Evolutionary conservation across 495 filamentous ascomycete species (phyloP).

Genomic region (Penicillium soppii): DNA sequence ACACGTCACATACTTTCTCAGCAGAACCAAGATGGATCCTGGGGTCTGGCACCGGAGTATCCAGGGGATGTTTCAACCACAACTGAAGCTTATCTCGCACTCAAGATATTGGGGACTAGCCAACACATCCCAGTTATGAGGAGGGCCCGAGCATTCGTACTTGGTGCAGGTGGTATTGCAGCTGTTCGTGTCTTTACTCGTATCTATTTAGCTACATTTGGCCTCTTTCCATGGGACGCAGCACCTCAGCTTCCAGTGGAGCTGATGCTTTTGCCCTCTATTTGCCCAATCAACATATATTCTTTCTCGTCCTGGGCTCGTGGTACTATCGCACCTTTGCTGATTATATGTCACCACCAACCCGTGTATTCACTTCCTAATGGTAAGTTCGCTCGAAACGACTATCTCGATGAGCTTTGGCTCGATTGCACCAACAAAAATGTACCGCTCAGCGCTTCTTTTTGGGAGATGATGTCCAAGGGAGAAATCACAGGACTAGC

Average conservation of each 20-base stretch:
- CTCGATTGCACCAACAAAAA: conserved; percentile 24
- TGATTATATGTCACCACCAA: conserved; percentile 34
- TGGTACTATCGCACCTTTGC: conserved; percentile 32
- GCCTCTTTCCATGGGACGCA: conserved; percentile 40
- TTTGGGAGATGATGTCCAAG: conserved; percentile 10
- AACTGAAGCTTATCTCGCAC: conserved; percentile 40
- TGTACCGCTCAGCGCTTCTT: conserved; percentile 20
- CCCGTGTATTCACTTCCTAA: conserved; percentile 38
- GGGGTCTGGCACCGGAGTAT: conserved; percentile 33
- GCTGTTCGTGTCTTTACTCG: conserved; percentile 39
- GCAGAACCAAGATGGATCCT: conserved; percentile 45
- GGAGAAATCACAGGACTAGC: conserved; percentile 17
- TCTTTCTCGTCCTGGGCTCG: conserved; percentile 39
- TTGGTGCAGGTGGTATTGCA: conserved; percentile 34
- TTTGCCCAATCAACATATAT: conserved; percentile 37
- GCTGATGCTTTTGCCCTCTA: conserved; percentile 34
- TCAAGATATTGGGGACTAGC: conserved; percentile 36
- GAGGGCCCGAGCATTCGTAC: conserved; percentile 26
- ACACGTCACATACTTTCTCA: conserved; percentile 20
- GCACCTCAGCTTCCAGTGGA: conserved; percentile 42
- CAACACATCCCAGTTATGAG: conserved; percentile 20
- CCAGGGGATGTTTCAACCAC: conserved; percentile 39
- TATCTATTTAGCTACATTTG: conserved; percentile 40
- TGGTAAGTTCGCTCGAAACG: conserved; percentile 22
- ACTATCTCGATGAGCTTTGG: conserved; percentile 45